These are phyloP conservation scores for Ulota crispa DNA, from an alignment of 225 moss, liverwort and hornwort genomes.

Conservation along the genomic window DNA sequence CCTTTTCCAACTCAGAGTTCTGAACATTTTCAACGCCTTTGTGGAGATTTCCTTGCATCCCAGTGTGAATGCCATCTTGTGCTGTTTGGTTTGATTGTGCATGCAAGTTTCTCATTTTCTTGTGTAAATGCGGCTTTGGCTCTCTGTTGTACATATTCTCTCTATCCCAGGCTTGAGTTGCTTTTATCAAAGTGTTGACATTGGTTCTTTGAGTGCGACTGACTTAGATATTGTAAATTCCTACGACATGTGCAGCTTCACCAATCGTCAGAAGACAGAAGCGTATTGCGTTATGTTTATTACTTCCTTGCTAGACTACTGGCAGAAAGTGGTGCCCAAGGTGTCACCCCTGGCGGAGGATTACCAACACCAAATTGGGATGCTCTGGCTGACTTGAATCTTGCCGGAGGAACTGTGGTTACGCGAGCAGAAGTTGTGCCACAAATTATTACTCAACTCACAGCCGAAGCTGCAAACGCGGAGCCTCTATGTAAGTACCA, in stretches of 20 bases:
- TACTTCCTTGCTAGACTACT: constrained; percentile 92
- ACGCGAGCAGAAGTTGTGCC: constrained; percentile 98
- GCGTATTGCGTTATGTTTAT: constrained; percentile 91
- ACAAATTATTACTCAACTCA: constrained; percentile 82
- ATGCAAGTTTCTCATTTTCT: constrained; percentile 9
- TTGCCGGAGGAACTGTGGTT: constrained; percentile 79
- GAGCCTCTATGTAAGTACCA: constrained; percentile 70
- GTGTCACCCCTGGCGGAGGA: constrained; percentile 81
- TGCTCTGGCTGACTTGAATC: constrained; percentile 89
- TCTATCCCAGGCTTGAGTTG: neutral
- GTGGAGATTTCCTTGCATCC: constrained; percentile 1
- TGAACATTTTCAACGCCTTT: neutral
- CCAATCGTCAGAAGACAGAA: constrained; percentile 85
- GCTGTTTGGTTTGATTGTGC: constrained; percentile 6
- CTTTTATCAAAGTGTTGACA: constrained; percentile 3
- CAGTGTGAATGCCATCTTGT: constrained; percentile 19
- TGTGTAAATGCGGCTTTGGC: neutral
- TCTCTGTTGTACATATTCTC: constrained; percentile 10
- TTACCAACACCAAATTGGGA: constrained; percentile 99
- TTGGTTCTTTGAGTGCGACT: constrained; percentile 24
- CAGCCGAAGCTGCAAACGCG: constrained; percentile 72
- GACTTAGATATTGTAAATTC: constrained; percentile 8
- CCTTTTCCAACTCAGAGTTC: constrained; percentile 5
- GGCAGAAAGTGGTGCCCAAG: constrained; percentile 92
- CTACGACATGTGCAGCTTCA: constrained; percentile 68